A percentile compares a stretch with the other conserved stretches of the same genome.
These are phyloP conservation scores for Botrytis medusae DNA, from an alignment of 2,329 filamentous ascomycete species.

Conservation along the genomic window DNA sequence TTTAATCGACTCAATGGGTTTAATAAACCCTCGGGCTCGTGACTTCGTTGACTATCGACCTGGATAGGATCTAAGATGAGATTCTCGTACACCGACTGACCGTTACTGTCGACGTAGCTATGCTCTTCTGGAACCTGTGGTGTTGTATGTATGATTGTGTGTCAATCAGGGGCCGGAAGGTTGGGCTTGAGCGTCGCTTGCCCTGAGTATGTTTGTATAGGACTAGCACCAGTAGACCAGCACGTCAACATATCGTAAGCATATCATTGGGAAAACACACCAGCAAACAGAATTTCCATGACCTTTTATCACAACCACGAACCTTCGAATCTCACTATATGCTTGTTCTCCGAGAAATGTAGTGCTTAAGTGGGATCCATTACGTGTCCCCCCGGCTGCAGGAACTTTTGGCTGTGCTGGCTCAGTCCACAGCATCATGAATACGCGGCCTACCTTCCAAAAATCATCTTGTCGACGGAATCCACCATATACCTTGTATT, in stretches of 20 bases:
- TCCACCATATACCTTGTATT: neutral
- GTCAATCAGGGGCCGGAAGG: neutral
- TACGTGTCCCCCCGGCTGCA: slow-evolving; percentile 16
- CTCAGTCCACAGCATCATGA: slow-evolving; percentile 36
- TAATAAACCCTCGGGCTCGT: neutral
- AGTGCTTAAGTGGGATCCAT: slow-evolving; percentile 21
- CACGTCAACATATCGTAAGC: neutral
- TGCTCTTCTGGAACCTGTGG: neutral
- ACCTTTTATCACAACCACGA: slow-evolving; percentile 30
- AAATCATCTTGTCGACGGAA: neutral
- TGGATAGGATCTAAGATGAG: slow-evolving; percentile 29
- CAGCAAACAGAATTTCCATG: slow-evolving; percentile 33
- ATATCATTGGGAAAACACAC: neutral
- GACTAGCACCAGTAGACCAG: slow-evolving; percentile 8
- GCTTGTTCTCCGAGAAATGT: slow-evolving; percentile 24
- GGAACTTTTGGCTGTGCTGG: slow-evolving; percentile 21
- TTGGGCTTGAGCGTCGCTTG: slow-evolving; percentile 33
- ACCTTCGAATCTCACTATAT: slow-evolving; percentile 33
- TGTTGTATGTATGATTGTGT: slow-evolving; percentile 19
- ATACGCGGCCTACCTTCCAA: slow-evolving; percentile 33
- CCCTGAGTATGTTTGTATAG: slow-evolving; percentile 33
- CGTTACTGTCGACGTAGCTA: rapidly evolving
- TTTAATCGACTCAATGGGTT: slow-evolving; percentile 28
- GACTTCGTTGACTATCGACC: slow-evolving; percentile 23
- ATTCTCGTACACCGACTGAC: slow-evolving; percentile 15